These are phyloP conservation scores for Lecanoromycetidae sp. DNA, from an alignment of 2,329 filamentous ascomycete genomes.

Conservation along the genomic window DNA sequence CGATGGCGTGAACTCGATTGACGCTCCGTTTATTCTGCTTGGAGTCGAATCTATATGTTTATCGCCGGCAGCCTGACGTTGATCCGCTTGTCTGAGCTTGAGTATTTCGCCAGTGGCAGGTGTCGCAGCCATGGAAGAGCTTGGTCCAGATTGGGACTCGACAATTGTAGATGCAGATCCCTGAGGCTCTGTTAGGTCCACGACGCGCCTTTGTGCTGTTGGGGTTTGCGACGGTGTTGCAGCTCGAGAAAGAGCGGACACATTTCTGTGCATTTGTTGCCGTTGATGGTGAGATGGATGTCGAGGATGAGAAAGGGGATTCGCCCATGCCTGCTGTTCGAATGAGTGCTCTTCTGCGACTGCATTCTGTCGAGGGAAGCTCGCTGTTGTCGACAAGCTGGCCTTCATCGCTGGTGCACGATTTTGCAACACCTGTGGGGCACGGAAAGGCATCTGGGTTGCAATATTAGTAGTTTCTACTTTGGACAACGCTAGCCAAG, in stretches of 20 bases:
- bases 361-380: conserved; percentile 39
- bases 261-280: conserved; percentile 24
- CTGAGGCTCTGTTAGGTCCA: conserved; percentile 32
- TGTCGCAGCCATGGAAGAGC: conserved; percentile 34
- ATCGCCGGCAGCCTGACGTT: not conserved
- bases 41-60: conserved; percentile 2
- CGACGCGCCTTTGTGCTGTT: conserved; percentile 32
- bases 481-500: not conserved
- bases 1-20: not conserved
- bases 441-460: conserved; percentile 6
- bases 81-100: not conserved
- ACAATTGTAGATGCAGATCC: conserved; percentile 37
- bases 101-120: conserved; percentile 19
- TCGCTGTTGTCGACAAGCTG: conserved; percentile 26
- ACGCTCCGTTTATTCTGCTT: not conserved
- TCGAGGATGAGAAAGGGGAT: too few species aligned
- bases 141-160: conserved; percentile 31
- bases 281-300: conserved; percentile 53
- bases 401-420: conserved; percentile 19
- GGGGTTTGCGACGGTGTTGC: conserved; percentile 31
- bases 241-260: conserved; percentile 26
- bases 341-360: conserved; percentile 74
- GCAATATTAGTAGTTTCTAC: not conserved
- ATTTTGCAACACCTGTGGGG: conserved; percentile 20
- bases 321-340: conserved; percentile 84